phyloP scores from a whole-genome alignment of 306 rosid genomes.

The Cicer chorassanicum region DNA sequence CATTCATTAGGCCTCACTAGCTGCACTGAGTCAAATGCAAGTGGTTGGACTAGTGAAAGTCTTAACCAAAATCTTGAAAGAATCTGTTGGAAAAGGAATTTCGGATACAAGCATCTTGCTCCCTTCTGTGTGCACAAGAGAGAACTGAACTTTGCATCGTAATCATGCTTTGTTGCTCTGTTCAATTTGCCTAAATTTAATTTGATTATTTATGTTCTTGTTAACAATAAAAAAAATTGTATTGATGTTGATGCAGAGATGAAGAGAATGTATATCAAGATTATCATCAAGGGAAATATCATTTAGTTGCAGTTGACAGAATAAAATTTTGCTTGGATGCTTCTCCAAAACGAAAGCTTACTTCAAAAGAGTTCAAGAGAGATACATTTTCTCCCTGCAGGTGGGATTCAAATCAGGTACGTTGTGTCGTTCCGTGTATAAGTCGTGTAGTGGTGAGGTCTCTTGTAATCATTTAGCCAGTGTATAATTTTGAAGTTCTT shows the following conservation, averaged over 20 bases:
- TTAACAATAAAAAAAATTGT: conserved; percentile 11
- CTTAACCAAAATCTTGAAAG: conserved; percentile 55
- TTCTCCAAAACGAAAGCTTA: conserved; percentile 66
- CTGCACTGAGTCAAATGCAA: conserved; percentile 68
- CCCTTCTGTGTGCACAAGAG: conserved; percentile 76
- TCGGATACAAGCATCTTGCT: conserved; percentile 44
- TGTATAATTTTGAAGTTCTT: background rate
- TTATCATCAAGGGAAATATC: conserved; percentile 58
- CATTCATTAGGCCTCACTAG: conserved; percentile 62
- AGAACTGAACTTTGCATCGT: conserved; percentile 64
- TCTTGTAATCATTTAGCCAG: background rate
- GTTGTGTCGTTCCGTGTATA: background rate
- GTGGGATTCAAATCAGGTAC: conserved; percentile 80
- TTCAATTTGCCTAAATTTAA: conserved; percentile 25
- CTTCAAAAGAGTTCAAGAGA: conserved; percentile 63
- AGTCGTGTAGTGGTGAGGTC: background rate
- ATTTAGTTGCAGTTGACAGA: conserved; percentile 57
- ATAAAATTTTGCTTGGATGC: conserved; percentile 76
- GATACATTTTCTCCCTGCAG: conserved; percentile 75
- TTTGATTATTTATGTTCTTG: conserved; percentile 8
- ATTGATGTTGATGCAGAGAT: conserved; percentile 51
- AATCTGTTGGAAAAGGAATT: conserved; percentile 45
- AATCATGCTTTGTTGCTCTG: conserved; percentile 47
- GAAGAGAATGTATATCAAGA: conserved; percentile 50
- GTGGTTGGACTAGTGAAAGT: conserved; percentile 66